phyloP scores from a whole-genome alignment of 305 asterid genomes.

The Plantago coronopus region DNA sequence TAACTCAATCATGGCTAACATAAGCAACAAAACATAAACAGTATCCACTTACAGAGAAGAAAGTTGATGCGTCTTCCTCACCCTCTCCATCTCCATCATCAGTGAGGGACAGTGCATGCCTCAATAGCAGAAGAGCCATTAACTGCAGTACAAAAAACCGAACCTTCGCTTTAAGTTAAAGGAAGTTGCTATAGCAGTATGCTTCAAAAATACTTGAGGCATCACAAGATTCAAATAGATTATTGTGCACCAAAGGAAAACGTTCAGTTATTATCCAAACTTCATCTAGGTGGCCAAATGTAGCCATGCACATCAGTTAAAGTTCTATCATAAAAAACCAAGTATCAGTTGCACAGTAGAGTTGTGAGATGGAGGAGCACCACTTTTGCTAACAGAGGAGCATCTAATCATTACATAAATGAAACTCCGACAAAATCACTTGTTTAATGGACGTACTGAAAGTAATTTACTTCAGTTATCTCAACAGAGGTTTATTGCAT shows the following conservation, averaged over 20 bases:
- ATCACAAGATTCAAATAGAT: not conserved
- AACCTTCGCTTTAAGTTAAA: not conserved
- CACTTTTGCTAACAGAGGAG: not conserved
- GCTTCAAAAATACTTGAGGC: not conserved
- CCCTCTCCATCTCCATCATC: slow-evolving; percentile 47
- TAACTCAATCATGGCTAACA: not conserved
- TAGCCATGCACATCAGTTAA: not conserved
- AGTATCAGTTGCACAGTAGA: too few species aligned
- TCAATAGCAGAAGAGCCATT: slow-evolving; percentile 87
- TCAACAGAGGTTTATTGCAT: not conserved
- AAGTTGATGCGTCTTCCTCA: slow-evolving; percentile 68
- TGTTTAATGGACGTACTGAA: not conserved
- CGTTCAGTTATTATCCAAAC: not conserved
- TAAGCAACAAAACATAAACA: not conserved
- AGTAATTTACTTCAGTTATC: not conserved
- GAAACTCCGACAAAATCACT: not conserved
- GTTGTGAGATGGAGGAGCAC: not conserved
- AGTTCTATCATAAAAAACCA: not conserved
- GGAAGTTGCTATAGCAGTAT: not conserved
- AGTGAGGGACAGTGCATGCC: slow-evolving; percentile 71
- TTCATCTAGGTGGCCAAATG: too few species aligned
- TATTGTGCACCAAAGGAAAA: not conserved
- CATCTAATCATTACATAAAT: not conserved
- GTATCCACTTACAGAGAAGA: slow-evolving; percentile 66
- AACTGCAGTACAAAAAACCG: slow-evolving; percentile 39